A percentile compares a stretch with the other conserved stretches of the same genome.
These are phyloP conservation scores for Bruguiera parviflora DNA, from an alignment of 345 rosid genomes.

Conservation along the genomic window DNA sequence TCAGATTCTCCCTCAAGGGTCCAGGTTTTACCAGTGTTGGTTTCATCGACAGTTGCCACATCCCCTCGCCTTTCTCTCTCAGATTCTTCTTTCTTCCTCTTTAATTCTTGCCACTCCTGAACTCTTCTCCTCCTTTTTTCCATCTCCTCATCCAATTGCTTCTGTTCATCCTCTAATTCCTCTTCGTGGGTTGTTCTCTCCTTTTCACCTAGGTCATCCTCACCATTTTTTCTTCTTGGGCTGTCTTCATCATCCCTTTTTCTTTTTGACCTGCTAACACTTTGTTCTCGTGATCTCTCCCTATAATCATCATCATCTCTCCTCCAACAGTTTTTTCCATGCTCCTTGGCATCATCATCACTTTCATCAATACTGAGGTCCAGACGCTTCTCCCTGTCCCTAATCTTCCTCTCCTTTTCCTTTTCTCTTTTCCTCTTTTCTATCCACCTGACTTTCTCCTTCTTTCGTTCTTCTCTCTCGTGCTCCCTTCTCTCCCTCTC, in stretches of 20 bases:
- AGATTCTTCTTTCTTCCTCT: constrained; percentile 79
- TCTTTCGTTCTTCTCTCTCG: not conserved
- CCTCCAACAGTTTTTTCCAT: constrained; percentile 52
- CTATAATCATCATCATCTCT: constrained; percentile 51
- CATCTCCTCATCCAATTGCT: constrained; percentile 72
- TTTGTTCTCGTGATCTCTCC: constrained; percentile 60
- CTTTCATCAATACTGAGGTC: constrained; percentile 56
- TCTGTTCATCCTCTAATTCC: constrained; percentile 82
- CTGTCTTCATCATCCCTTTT: constrained; percentile 55
- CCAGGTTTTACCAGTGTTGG: constrained; percentile 71
- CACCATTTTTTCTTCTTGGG: constrained; percentile 47
- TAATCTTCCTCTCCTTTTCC: constrained; percentile 42
- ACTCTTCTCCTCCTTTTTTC: constrained; percentile 91
- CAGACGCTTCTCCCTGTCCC: constrained; percentile 58
- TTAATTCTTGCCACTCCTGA: constrained; percentile 94
- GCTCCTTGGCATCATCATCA: constrained; percentile 48
- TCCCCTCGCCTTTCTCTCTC: constrained; percentile 68
- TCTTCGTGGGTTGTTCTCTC: constrained; percentile 65
- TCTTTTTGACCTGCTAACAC: constrained; percentile 51
- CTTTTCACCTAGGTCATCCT: constrained; percentile 51
- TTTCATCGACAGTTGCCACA: constrained; percentile 41
- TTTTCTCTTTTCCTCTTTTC: constrained; percentile 13
- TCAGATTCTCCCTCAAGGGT: constrained; percentile 95
- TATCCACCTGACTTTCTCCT: constrained; percentile 7
- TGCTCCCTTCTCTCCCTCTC: constrained; percentile 1